phyloP scores from a whole-genome alignment of 2,329 filamentous ascomycete species.

The Pseudogymnoascus sp. region DNA sequence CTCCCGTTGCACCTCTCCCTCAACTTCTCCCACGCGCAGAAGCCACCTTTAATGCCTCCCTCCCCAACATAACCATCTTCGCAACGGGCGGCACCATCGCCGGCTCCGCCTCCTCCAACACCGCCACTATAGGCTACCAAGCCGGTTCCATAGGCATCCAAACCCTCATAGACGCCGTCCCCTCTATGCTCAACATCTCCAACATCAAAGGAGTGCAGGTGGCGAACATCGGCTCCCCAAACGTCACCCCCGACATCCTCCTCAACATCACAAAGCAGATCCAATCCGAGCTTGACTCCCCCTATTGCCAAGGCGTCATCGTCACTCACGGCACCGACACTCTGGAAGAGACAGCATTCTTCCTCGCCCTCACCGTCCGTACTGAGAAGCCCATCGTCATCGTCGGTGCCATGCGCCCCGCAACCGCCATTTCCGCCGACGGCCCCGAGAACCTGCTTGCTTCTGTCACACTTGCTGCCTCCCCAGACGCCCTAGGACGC shows the following conservation, averaged over 20 bases:
- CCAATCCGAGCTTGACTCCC: constrained; percentile 37
- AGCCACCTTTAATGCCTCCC: constrained; percentile 12
- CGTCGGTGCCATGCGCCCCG: constrained; percentile 53
- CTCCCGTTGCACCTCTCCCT: too few relatives aligned
- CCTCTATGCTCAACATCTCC: constrained; percentile 42
- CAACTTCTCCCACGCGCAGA: too few relatives aligned
- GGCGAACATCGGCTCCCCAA: constrained; percentile 36
- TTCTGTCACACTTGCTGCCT: constrained; percentile 47
- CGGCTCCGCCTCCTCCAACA: constrained; percentile 24
- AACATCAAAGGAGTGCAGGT: constrained; percentile 44
- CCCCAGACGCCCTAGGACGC: constrained; percentile 35
- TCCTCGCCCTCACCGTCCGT: constrained; percentile 46
- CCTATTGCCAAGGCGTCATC: constrained; percentile 24
- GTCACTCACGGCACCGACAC: constrained; percentile 55
- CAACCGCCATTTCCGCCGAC: constrained; percentile 51
- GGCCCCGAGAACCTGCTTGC: constrained; percentile 52
- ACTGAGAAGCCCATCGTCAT: constrained; percentile 49
- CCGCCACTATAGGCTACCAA: constrained; percentile 45
- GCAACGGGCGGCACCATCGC: constrained; percentile 52
- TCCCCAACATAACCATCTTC: constrained; percentile 49
- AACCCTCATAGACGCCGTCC: constrained; percentile 45
- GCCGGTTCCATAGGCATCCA: constrained; percentile 24
- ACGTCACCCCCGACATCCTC: constrained; percentile 39
- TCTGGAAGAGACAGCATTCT: constrained; percentile 53
- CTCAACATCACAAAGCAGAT: constrained; percentile 38